phyloP scores from a whole-genome alignment of 2,329 filamentous ascomycete genomes.

The Cercospora sp. region DNA sequence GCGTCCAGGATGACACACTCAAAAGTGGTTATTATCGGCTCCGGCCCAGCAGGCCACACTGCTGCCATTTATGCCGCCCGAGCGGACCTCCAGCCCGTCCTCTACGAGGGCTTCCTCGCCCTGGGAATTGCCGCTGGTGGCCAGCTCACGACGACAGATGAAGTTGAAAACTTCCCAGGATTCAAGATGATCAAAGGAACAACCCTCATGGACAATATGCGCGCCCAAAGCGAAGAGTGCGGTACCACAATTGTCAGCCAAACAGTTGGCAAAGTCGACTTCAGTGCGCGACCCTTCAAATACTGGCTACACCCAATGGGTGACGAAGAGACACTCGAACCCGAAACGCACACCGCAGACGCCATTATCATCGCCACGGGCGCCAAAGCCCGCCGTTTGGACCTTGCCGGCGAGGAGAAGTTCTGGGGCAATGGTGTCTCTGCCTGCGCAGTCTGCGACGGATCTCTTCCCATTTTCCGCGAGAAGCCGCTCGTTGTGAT shows the following conservation, averaged over 20 bases:
- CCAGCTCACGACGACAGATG: conserved; percentile 96
- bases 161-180: conserved; percentile 97
- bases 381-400: conserved; percentile 81
- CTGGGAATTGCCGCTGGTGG: conserved; percentile 95
- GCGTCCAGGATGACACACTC: conserved; percentile 74
- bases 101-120: conserved; percentile 98
- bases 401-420: conserved; percentile 83
- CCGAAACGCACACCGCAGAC: conserved; percentile 78
- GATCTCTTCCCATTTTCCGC: conserved; percentile 94
- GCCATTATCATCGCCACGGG: conserved; percentile 92
- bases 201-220: conserved; percentile 95
- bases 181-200: conserved; percentile 87
- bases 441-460: conserved; percentile 96
- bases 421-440: conserved; percentile 98
- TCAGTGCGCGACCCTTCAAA: conserved; percentile 82
- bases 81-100: conserved; percentile 88
- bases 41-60: conserved; percentile 94
- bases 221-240: conserved; percentile 84
- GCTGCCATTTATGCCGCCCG: conserved; percentile 94
- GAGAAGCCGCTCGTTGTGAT: conserved; percentile 96
- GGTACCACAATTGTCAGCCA: conserved; percentile 92
- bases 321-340: conserved; percentile 71
- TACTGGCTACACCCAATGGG: conserved; percentile 75
- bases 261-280: conserved; percentile 85
- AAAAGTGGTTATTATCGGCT: conserved; percentile 78